Percentiles rank a stretch among this genome's conserved stretches.
Evolutionary conservation across 1,284 basidiomycete genomes (phyloP).

Genomic region (Pseudozyma flocculosa): DNA sequence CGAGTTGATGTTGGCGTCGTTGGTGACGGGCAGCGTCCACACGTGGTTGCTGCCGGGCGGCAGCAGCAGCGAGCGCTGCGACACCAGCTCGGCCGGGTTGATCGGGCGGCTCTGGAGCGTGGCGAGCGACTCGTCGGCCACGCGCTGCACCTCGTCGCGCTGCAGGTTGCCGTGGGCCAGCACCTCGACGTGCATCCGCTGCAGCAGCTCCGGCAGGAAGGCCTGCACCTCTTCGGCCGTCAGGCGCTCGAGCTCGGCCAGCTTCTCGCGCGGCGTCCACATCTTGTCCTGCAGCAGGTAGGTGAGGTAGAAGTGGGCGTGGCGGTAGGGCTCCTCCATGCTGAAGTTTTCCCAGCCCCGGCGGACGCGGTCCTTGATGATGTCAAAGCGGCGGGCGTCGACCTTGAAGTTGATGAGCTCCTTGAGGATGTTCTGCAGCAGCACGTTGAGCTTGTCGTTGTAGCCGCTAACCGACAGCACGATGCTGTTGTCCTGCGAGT

Average conservation of each 20-base stretch:
- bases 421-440: conserved; percentile 75
- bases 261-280: conserved; percentile 79
- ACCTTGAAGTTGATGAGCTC: conserved; percentile 72
- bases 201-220: conserved; percentile 69
- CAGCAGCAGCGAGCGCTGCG: conserved; percentile 44
- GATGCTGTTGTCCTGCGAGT: conserved; percentile 70
- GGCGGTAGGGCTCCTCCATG: conserved; percentile 77
- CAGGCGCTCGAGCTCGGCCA: conserved; percentile 75
- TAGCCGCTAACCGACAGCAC: conserved; percentile 77
- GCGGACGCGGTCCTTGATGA: conserved; percentile 77
- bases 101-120: conserved; percentile 66
- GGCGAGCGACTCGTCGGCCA: conserved; percentile 73
- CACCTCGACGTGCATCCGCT: conserved; percentile 71
- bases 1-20: conserved; percentile 84
- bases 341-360: conserved; percentile 70
- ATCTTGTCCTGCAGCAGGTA: conserved; percentile 71
- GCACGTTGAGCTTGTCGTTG: conserved; percentile 85
- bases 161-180: conserved; percentile 83
- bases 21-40: conserved; percentile 73
- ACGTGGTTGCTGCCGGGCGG: conserved; percentile 70
- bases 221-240: conserved; percentile 72
- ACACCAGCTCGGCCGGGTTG: conserved; percentile 23
- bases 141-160: conserved; percentile 74
- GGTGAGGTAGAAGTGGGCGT: conserved; percentile 76
- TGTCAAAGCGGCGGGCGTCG: conserved; percentile 71